Evolutionary conservation across 192 early-diverging fungal genomes (phyloP), one percentile per base, ranked within the genome.

Genomic region (Rhizoclosmatium globosum): DNA sequence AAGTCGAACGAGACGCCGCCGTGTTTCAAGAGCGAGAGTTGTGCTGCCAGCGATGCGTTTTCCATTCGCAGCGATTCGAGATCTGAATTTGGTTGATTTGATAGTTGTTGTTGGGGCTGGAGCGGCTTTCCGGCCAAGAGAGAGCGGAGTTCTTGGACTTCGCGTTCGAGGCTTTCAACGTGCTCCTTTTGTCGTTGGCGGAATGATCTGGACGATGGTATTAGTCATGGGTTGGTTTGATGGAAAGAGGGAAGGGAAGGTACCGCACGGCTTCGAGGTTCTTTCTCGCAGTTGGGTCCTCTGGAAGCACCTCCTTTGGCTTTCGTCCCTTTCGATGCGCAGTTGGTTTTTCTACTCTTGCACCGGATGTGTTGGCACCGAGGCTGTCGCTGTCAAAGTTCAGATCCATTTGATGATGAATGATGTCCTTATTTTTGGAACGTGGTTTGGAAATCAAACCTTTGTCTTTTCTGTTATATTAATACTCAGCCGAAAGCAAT

Each of bases 141-240:
- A 19, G 39, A n/a, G 4, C 39, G 66, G 66, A 43, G 66, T 53
- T 23, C 56, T 42, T 60, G 58, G 11, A 48, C 72, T 21, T 48
- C 19, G 6, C 46, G 41, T 44, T 74, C 72, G 58, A 74, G 72
- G 3, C 53, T 7, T 47, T 43, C 17, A 9, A 74, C 44, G 59
- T 64, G 46, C 7, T 64, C 7, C 43, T 17, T 13, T 38, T 74
- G 7, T 9, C 46, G 7, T n/a, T 64, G 15, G n/a, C 61, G 72
- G 59, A 43, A 68, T 6, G 21, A 11, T n/a, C 66, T 62, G 23
- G 23, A 7, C 4, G 60, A 62, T 9, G 53, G 53, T 15, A 62
- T 21, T 21, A 62, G 4, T 23, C 7, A 21, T 62, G 60, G 11
- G 21, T 21, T 62, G 60, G 60, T 7, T 62, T 23, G 17, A 53